phyloP scores from a whole-genome alignment of 176 grass and related monocot species.

The Eremochloa ophiuroides region DNA sequence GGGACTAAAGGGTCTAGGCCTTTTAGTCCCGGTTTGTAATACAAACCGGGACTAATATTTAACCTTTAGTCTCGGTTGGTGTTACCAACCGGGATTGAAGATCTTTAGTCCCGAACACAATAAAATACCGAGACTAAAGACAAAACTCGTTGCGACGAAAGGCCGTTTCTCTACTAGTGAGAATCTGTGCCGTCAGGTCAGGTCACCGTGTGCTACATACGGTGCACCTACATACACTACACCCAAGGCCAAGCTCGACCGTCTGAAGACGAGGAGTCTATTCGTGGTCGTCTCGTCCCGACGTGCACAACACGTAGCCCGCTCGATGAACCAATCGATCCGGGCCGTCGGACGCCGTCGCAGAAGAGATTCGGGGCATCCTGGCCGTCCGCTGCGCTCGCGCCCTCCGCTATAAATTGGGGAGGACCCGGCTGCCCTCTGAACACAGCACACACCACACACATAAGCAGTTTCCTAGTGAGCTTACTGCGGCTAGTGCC shows the following conservation, averaged over 20 bases:
- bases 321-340: background rate
- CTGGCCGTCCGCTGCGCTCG: background rate
- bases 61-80: too few relatives aligned
- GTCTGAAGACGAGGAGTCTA: background rate
- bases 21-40: too few relatives aligned
- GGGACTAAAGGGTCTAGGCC: too few relatives aligned
- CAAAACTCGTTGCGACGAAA: too few relatives aligned
- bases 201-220: background rate
- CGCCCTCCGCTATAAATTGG: slow-evolving; percentile 36
- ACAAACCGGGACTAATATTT: too few relatives aligned
- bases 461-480: background rate
- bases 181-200: background rate
- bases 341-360: slow-evolving; percentile 8
- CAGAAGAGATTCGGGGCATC: background rate
- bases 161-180: too few relatives aligned
- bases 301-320: slow-evolving; percentile 17
- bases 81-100: too few relatives aligned
- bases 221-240: too few relatives aligned
- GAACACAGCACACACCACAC: too few relatives aligned
- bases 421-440: background rate
- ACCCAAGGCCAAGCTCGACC: background rate
- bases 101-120: too few relatives aligned
- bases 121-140: too few relatives aligned
- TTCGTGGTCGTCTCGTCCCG: background rate
- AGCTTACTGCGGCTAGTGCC: background rate